phyloP scores from a whole-genome alignment of 1,284 basidiomycete genomes.

The Binderoboletus segoi region DNA sequence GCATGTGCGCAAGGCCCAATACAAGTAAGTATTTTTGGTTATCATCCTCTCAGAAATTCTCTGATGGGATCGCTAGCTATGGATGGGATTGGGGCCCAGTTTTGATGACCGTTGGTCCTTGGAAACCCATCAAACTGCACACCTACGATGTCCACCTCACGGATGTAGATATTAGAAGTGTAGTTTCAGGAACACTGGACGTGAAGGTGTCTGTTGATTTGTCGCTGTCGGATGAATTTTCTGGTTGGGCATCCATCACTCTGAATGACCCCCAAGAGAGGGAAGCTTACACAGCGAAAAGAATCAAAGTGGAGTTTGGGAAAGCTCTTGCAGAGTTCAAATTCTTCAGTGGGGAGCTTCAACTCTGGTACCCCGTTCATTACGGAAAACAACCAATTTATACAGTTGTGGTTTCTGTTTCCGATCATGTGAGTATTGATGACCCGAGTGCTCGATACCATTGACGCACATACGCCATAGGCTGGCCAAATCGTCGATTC shows the following conservation, averaged over 20 bases:
- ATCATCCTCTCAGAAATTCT: not conserved
- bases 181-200: slow-evolving; percentile 55
- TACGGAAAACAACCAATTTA: slow-evolving; percentile 84
- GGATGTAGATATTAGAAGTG: slow-evolving; percentile 61
- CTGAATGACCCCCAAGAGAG: slow-evolving; percentile 53
- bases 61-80: slow-evolving; percentile 51
- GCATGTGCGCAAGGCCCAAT: slow-evolving; percentile 88
- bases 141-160: slow-evolving; percentile 63
- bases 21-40: slow-evolving; percentile 57
- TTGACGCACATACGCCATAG: slow-evolving; percentile 35
- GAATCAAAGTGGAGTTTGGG: slow-evolving; percentile 43
- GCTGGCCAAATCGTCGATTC: slow-evolving; percentile 52
- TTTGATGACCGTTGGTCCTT: slow-evolving; percentile 78
- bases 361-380: slow-evolving; percentile 84
- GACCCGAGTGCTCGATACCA: not conserved
- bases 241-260: slow-evolving; percentile 46
- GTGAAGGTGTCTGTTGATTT: slow-evolving; percentile 52
- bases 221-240: slow-evolving; percentile 41
- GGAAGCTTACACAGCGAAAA: slow-evolving; percentile 39
- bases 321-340: slow-evolving; percentile 49
- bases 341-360: slow-evolving; percentile 55
- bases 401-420: slow-evolving; percentile 54
- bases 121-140: slow-evolving; percentile 76
- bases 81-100: slow-evolving; percentile 89
- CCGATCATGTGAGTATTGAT: slow-evolving; percentile 47